Evolutionary conservation across 2,329 filamentous ascomycete species (phyloP).

Genomic region (Diaporthe vexans): DNA sequence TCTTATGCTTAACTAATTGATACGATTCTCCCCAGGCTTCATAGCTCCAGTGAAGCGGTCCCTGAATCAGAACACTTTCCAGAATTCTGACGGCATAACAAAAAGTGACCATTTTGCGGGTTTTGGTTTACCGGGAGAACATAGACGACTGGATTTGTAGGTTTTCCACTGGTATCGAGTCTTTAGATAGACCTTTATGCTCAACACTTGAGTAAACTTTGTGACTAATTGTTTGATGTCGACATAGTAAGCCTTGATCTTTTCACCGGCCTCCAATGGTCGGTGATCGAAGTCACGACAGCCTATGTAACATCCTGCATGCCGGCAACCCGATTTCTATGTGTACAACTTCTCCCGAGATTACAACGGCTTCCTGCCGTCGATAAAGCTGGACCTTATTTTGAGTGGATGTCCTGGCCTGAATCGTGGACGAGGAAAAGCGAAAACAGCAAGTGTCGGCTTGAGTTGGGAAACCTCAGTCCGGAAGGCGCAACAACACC

Average conservation of each 20-base stretch:
- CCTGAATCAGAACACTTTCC: neutral
- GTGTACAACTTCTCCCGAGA: neutral
- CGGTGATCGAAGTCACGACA: conserved; percentile 15
- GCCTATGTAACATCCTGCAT: conserved; percentile 17
- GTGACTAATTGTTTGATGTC: neutral
- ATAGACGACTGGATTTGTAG: conserved; percentile 10
- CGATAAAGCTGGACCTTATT: neutral
- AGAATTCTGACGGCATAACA: neutral
- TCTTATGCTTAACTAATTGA: neutral
- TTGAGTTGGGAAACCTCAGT: conserved; percentile 2
- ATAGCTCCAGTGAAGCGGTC: neutral
- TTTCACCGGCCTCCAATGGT: conserved; percentile 9
- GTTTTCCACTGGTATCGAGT: neutral
- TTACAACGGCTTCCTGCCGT: neutral
- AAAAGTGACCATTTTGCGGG: conserved; percentile 4
- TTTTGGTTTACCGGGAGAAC: conserved; percentile 13
- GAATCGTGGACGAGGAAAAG: neutral
- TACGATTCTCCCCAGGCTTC: neutral
- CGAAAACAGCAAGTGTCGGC: neutral
- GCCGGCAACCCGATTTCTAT: conserved; percentile 7
- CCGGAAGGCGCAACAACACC: neutral
- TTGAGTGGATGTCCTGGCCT: neutral
- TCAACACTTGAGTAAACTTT: neutral
- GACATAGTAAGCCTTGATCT: neutral
- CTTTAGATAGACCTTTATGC: neutral